Conservation (phyloP, 2,329 filamentous ascomycete species). For the Colletotrichum sp. region DNA sequence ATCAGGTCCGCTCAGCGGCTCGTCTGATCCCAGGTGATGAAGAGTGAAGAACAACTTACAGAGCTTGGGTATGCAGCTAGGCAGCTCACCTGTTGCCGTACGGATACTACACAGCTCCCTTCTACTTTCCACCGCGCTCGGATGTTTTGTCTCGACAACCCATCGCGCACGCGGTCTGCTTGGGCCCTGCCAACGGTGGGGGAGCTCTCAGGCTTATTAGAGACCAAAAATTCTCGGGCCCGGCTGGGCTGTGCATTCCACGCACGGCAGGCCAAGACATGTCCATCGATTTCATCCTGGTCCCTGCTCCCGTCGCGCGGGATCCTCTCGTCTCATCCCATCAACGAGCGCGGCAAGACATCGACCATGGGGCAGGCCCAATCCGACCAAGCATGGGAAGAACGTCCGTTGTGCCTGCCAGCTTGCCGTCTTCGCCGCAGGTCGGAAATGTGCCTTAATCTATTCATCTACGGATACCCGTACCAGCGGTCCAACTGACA, state of each 20-base stretch:
- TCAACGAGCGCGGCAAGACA: neutral
- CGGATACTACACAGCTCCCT: neutral
- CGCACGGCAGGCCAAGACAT: neutral
- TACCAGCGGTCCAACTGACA: neutral
- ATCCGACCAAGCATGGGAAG: neutral
- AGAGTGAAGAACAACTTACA: neutral
- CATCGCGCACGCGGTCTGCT: neutral
- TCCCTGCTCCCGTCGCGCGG: neutral
- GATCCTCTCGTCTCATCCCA: neutral
- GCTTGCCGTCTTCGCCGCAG: neutral
- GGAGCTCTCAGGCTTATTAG: neutral
- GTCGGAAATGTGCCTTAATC: neutral
- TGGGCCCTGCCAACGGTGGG: neutral
- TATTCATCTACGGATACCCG: neutral
- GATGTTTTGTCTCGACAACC: neutral
- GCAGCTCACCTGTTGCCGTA: neutral
- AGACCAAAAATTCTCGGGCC: neutral
- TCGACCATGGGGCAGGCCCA: neutral
- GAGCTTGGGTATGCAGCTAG: neutral
- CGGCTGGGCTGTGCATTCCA: slow-evolving; percentile 6
- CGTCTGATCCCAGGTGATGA: neutral
- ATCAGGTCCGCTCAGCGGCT: neutral
- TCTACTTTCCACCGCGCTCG: neutral
- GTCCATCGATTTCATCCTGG: neutral
- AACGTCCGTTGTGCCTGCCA: neutral